Percentiles rank a stretch among this genome's conserved stretches.
Evolutionary conservation across 805 yeast species (phyloP).

Genomic region (Myxozyma monticola): DNA sequence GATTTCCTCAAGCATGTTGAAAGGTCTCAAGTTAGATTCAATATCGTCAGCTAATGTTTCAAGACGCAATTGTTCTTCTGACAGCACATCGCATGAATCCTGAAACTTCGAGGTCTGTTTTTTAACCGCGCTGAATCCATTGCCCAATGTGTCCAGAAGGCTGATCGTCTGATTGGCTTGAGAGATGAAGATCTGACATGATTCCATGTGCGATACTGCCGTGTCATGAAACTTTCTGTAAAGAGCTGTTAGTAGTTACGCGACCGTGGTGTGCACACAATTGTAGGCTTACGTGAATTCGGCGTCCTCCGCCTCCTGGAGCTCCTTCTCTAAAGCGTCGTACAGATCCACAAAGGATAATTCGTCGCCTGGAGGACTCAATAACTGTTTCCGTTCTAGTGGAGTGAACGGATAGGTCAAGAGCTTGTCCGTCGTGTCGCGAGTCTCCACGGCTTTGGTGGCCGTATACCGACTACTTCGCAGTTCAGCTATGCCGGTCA

Average conservation of each 20-base stretch:
- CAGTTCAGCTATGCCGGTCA: slow-evolving; percentile 14
- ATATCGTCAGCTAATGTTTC: slow-evolving; percentile 48
- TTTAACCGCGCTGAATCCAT: slow-evolving; percentile 58
- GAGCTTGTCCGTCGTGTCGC: too few relatives aligned
- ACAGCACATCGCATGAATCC: slow-evolving; percentile 51
- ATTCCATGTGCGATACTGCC: slow-evolving; percentile 17
- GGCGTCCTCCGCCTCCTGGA: slow-evolving; percentile 19
- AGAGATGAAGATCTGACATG: slow-evolving; percentile 43
- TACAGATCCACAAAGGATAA: slow-evolving; percentile 15
- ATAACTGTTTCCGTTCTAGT: slow-evolving; percentile 4
- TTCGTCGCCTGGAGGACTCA: slow-evolving; percentile 9
- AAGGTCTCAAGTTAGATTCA: slow-evolving; percentile 53
- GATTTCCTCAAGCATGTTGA: slow-evolving; percentile 70
- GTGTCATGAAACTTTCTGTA: slow-evolving; percentile 16
- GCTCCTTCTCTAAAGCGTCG: slow-evolving; percentile 16
- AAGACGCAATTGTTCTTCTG: slow-evolving; percentile 49
- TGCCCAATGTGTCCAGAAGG: slow-evolving; percentile 50
- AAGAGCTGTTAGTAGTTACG: neutral
- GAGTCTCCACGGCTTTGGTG: too few relatives aligned
- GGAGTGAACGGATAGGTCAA: slow-evolving; percentile 21
- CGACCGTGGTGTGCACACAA: neutral
- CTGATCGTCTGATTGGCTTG: slow-evolving; percentile 50
- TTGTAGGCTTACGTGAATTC: slow-evolving; percentile 6
- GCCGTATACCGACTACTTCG: too few relatives aligned
- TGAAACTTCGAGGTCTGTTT: slow-evolving; percentile 66